These are phyloP conservation scores for Psilocybe mexicana DNA, from an alignment of 1,284 basidiomycete genomes.

Conservation along the genomic window DNA sequence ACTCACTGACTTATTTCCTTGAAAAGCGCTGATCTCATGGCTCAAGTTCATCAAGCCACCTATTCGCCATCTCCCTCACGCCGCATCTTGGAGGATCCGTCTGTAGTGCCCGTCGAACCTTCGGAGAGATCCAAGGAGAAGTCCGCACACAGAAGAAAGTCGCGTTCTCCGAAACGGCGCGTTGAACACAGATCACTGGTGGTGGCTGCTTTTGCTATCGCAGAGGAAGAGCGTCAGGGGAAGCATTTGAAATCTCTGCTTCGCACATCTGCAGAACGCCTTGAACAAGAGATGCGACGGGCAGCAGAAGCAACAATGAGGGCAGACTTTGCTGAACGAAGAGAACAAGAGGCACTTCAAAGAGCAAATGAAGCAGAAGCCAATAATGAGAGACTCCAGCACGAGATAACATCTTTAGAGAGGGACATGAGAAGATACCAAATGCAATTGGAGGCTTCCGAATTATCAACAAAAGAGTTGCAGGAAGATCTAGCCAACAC, in stretches of 20 bases:
- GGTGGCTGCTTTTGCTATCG: conserved; percentile 37
- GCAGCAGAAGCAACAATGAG: conserved; percentile 52
- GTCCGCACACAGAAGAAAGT: conserved; percentile 17
- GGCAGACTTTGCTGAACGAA: conserved; percentile 53
- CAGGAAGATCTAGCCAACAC: conserved; percentile 43
- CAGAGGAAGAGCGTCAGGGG: conserved; percentile 64
- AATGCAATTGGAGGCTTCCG: conserved; percentile 48
- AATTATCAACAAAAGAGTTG: conserved; percentile 48
- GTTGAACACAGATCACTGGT: conserved; percentile 31
- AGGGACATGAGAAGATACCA: conserved; percentile 48
- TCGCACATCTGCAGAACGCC: conserved; percentile 50
- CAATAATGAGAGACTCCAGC: conserved; percentile 46
- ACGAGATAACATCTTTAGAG: conserved; percentile 44
- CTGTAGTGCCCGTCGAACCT: conserved; percentile 19
- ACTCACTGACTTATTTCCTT: neutral
- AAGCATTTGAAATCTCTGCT: conserved; percentile 58
- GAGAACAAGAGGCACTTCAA: conserved; percentile 42
- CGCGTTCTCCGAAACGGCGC: conserved; percentile 24
- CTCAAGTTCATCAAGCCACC: conserved; percentile 31
- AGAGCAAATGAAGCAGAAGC: conserved; percentile 45
- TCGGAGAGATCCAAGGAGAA: conserved; percentile 17
- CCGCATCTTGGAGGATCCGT: conserved; percentile 32
- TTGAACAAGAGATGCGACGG: conserved; percentile 57
- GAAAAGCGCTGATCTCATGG: conserved; percentile 26
- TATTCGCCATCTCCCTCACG: conserved; percentile 33